A percentile compares a stretch with the other conserved stretches of the same genome.
These are phyloP conservation scores for Leavenworthia alabamica DNA, from an alignment of 345 rosid genomes.

Conservation along the genomic window DNA sequence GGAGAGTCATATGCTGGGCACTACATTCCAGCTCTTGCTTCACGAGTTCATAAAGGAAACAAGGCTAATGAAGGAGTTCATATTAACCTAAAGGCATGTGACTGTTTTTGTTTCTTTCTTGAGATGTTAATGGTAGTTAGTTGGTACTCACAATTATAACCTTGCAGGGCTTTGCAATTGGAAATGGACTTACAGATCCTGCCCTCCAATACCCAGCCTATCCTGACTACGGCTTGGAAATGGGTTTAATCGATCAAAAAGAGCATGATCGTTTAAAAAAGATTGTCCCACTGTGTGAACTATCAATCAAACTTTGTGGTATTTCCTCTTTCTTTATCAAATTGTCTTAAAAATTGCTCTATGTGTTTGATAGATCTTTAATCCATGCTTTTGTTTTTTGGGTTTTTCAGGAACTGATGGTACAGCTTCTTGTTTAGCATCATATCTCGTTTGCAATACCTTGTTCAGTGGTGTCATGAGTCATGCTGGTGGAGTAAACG, in stretches of 20 bases:
- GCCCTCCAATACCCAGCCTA: constrained; percentile 89
- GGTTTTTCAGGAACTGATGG: constrained; percentile 82
- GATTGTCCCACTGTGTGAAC: constrained; percentile 80
- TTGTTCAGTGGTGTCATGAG: constrained; percentile 67
- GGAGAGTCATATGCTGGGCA: constrained; percentile 99
- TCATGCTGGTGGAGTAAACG: constrained; percentile 59
- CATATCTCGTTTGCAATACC: constrained; percentile 82
- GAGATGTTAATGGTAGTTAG: not conserved
- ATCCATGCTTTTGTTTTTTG: not conserved
- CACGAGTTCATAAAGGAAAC: constrained; percentile 86
- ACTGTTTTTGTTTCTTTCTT: not conserved
- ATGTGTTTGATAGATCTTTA: constrained; percentile 1
- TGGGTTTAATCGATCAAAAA: constrained; percentile 57
- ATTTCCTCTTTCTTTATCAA: constrained; percentile 10
- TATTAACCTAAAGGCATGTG: constrained; percentile 73
- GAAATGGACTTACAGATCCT: constrained; percentile 97
- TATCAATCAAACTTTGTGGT: constrained; percentile 92
- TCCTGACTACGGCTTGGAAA: constrained; percentile 88
- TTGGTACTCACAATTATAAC: constrained; percentile 17
- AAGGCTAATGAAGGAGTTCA: constrained; percentile 86
- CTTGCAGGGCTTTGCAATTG: constrained; percentile 93
- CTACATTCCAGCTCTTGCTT: constrained; percentile 96
- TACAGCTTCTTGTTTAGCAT: constrained; percentile 85
- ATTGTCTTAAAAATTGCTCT: not conserved
- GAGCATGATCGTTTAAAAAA: constrained; percentile 57